phyloP scores from a whole-genome alignment of 176 grass and related monocot species.

The Puya raimondii region DNA sequence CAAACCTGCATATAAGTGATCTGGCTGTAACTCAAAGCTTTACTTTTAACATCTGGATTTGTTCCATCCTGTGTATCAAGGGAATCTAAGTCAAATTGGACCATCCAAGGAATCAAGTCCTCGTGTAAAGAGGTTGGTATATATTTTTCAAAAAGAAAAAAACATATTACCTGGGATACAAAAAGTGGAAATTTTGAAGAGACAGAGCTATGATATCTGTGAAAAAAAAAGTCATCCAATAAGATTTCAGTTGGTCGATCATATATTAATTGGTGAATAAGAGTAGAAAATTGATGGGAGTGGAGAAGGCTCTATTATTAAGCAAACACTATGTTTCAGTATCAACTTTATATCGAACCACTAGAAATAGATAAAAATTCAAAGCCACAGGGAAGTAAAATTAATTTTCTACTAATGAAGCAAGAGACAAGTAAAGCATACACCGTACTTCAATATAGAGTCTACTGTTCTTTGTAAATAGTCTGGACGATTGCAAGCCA shows the following conservation, averaged over 20 bases:
- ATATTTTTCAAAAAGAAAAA: conserved; percentile 17
- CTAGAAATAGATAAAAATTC: conserved; percentile 2
- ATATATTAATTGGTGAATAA: not conserved
- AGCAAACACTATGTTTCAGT: not conserved
- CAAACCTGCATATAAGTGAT: conserved; percentile 85
- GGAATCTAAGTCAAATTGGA: too few relatives aligned
- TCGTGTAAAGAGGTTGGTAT: not conserved
- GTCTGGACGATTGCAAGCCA: conserved; percentile 97
- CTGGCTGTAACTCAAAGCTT: conserved; percentile 82
- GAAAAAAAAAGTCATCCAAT: conserved; percentile 17
- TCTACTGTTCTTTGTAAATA: conserved; percentile 91
- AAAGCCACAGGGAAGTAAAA: not conserved
- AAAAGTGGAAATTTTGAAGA: conserved; percentile 93
- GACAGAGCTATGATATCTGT: conserved; percentile 71
- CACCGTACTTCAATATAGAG: conserved; percentile 83
- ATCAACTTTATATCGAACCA: not conserved
- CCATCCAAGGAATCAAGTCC: not conserved
- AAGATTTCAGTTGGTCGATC: not conserved
- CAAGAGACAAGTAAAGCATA: not conserved
- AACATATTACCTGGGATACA: conserved; percentile 68
- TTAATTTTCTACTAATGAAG: not conserved
- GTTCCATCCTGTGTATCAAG: conserved; percentile 58
- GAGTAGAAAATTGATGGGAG: not conserved
- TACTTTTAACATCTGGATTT: conserved; percentile 87
- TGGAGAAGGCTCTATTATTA: not conserved